Conservation (phyloP, 257 asterid species). For the Handroanthus guayacan region DNA sequence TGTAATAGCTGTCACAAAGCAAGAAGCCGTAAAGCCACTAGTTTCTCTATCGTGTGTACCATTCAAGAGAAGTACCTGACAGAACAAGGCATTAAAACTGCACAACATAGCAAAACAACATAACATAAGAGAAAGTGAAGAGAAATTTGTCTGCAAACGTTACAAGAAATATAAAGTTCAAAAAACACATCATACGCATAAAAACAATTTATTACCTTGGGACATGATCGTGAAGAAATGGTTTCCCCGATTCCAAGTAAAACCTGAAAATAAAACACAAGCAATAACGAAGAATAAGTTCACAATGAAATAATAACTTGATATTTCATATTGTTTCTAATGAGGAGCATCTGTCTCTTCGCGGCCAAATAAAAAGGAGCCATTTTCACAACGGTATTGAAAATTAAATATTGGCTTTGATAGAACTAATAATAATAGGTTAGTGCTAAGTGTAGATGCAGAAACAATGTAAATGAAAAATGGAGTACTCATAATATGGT, state of each 20-base stretch:
- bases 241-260: slow-evolving; percentile 86
- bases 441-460: neutral
- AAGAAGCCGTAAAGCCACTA: slow-evolving; percentile 78
- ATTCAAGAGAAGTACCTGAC: slow-evolving; percentile 86
- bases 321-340: slow-evolving; percentile 8
- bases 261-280: slow-evolving; percentile 61
- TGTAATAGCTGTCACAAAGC: slow-evolving; percentile 90
- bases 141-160: neutral
- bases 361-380: neutral
- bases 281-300: slow-evolving; percentile 8
- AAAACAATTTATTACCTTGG: slow-evolving; percentile 63
- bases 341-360: neutral
- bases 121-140: neutral
- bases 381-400: neutral
- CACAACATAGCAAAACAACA: neutral
- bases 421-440: neutral
- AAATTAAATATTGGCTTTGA: neutral
- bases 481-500: slow-evolving; percentile 1
- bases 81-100: slow-evolving; percentile 32
- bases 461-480: neutral
- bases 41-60: slow-evolving; percentile 94
- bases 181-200: slow-evolving; percentile 6
- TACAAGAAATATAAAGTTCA: neutral
- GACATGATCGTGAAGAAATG: slow-evolving; percentile 77
- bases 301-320: neutral